Evolutionary conservation across 495 filamentous ascomycete genomes (phyloP).

Genomic region (Stereocaulon alpinum): DNA sequence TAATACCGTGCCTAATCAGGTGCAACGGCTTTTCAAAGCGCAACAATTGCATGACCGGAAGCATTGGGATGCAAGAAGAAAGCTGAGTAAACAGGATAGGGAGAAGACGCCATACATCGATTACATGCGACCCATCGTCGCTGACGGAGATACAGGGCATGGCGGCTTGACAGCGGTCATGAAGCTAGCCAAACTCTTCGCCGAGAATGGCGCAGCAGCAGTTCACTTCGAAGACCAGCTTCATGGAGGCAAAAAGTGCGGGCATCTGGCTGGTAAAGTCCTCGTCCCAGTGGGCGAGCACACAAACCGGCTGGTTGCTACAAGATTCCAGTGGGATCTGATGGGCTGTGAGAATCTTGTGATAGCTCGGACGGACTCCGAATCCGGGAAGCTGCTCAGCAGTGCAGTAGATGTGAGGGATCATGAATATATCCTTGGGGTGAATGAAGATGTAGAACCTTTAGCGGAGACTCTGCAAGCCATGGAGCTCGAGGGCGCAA

Average conservation of each 20-base stretch:
- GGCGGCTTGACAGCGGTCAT: slow-evolving; percentile 86
- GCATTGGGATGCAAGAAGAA: slow-evolving; percentile 76
- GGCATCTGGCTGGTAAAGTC: slow-evolving; percentile 93
- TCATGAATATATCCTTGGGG: slow-evolving; percentile 90
- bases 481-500: slow-evolving; percentile 74
- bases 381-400: slow-evolving; percentile 81
- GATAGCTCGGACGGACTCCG: slow-evolving; percentile 90
- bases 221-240: slow-evolving; percentile 98
- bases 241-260: slow-evolving; percentile 97
- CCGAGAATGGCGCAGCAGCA: slow-evolving; percentile 93
- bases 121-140: slow-evolving; percentile 88
- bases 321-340: slow-evolving; percentile 94
- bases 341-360: slow-evolving; percentile 93
- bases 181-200: slow-evolving; percentile 95
- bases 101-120: slow-evolving; percentile 72
- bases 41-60: slow-evolving; percentile 95
- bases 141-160: slow-evolving; percentile 94
- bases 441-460: slow-evolving; percentile 60
- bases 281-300: slow-evolving; percentile 90
- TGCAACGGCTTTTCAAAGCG: slow-evolving; percentile 89
- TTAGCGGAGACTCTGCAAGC: slow-evolving; percentile 81
- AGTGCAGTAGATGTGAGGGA: slow-evolving; percentile 87
- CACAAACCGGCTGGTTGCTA: slow-evolving; percentile 85
- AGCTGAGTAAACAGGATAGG: slow-evolving; percentile 61
- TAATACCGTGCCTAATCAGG: slow-evolving; percentile 97